Percentiles rank a stretch among this genome's conserved stretches.
Evolutionary conservation across 2,329 filamentous ascomycete genomes (phyloP).

Genomic region (Ilyonectria mors-panacis): DNA sequence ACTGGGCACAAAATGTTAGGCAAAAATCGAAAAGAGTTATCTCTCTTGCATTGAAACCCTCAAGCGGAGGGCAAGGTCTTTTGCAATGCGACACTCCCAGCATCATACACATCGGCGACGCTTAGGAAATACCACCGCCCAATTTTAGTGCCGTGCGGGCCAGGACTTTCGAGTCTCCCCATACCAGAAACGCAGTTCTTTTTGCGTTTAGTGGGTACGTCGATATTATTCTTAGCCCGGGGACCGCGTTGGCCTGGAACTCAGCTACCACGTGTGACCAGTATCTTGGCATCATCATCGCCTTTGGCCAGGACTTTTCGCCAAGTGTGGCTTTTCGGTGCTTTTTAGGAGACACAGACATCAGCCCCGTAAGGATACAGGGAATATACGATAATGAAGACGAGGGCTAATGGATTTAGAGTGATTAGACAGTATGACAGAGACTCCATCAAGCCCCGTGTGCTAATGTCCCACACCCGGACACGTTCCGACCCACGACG

Average conservation of each 20-base stretch:
- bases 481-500: slow-evolving; percentile 22
- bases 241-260: not conserved
- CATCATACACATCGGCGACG: not conserved
- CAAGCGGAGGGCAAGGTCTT: no score
- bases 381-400: not conserved
- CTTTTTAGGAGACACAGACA: not conserved
- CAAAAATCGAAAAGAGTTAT: not conserved
- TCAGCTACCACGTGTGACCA: not conserved
- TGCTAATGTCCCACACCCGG: not conserved
- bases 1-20: not conserved
- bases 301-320: not conserved
- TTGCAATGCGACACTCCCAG: not conserved
- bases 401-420: not conserved
- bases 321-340: not conserved
- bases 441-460: not conserved
- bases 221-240: not conserved
- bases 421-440: slow-evolving; percentile 3
- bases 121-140: not conserved
- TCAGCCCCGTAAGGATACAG: not conserved
- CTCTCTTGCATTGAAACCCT: no score
- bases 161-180: not conserved
- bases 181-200: not conserved
- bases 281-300: not conserved
- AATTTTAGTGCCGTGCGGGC: no score
- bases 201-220: not conserved